Evolutionary conservation across 2,329 filamentous ascomycete species (phyloP), one percentile per base, ranked within the genome.

Genomic region (Mariannaea sp.): DNA sequence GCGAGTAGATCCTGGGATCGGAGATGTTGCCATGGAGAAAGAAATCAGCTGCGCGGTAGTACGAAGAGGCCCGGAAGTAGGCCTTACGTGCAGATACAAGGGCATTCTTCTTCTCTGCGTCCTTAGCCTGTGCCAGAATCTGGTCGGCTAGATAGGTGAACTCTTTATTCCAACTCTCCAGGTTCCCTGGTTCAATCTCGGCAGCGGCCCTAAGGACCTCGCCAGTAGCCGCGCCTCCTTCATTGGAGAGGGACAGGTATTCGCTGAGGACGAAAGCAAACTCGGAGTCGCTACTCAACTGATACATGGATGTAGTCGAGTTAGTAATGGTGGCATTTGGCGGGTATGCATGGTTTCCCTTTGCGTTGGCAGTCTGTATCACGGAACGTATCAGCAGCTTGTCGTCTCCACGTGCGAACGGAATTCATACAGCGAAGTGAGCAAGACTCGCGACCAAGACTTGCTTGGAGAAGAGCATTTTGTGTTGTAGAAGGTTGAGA

Each of bases 21-120:
- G 55, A 65, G 59, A 59, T 60, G 59, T 78, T 74, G 10, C 66
- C 70, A 46, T 74, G 71, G 12, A 77, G 65, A 59, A 68, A 78
- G 63, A 77, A 77, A 46, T 73, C 71, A 8, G 77, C 71, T 2
- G 56, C 36, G 14, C 76, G 71, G 56, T 71, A 77, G 63, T 79
- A 79, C 1, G 66, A 70, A 2, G 76, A 65, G 0, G 74, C 71
- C 8, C 68, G 69, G 63, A 78, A 77, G 30, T 57, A 65, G 16
- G 65, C 59, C 0, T 55, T 55, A 2, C 67, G 55, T 2, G 62
- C 66, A 1, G 62, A 68, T 2, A 68, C 50, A 1, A 43, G 26
- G 5, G 46, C 46, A 2, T 29, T 27, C 4, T 22, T 40, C 26
- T 44, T 35, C 12, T 54, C 40, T 2, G 51, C 32, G 4, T 30